phyloP scores from a whole-genome alignment of 202 grass and related monocot species.

The Bolboschoenoplectus hybrid region DNA sequence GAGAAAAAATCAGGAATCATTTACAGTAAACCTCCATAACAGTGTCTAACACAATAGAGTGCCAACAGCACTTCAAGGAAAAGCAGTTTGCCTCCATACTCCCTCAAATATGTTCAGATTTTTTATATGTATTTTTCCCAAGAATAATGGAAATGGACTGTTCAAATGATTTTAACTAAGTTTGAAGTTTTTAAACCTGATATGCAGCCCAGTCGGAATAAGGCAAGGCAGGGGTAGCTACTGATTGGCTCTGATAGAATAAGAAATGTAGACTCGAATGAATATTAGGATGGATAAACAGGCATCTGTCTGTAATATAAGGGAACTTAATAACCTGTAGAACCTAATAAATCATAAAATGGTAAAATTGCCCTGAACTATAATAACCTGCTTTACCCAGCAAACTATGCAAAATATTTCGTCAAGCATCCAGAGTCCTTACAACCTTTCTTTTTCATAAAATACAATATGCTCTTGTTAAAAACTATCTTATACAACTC shows the following conservation, averaged over 20 bases:
- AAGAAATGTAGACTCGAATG: slow-evolving; percentile 21
- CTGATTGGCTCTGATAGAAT: slow-evolving; percentile 33
- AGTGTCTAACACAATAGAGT: not conserved
- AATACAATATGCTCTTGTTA: not conserved
- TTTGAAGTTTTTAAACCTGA: slow-evolving; percentile 31
- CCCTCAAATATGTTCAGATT: not conserved
- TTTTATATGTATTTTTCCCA: not conserved
- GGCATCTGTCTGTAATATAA: not conserved
- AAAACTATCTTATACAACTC: not conserved
- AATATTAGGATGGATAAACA: slow-evolving; percentile 32
- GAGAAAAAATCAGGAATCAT: not conserved
- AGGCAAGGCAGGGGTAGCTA: slow-evolving; percentile 21
- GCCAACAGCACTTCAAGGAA: slow-evolving; percentile 8
- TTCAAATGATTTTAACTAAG: slow-evolving; percentile 20
- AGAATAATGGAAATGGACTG: slow-evolving; percentile 4
- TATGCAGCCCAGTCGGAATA: slow-evolving; percentile 34
- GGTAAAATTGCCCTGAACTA: not conserved
- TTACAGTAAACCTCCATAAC: not conserved
- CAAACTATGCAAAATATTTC: slow-evolving; percentile 12
- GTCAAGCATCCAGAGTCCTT: not conserved
- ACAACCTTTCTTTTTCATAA: not conserved
- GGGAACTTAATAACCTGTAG: slow-evolving; percentile 9
- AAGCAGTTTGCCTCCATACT: not conserved
- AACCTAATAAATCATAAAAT: slow-evolving; percentile 21
- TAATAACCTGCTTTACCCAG: not conserved